Evolutionary conservation across 2,329 filamentous ascomycete species (phyloP), one percentile per base, ranked within the genome.

Genomic region (Drechslera avenae): DNA sequence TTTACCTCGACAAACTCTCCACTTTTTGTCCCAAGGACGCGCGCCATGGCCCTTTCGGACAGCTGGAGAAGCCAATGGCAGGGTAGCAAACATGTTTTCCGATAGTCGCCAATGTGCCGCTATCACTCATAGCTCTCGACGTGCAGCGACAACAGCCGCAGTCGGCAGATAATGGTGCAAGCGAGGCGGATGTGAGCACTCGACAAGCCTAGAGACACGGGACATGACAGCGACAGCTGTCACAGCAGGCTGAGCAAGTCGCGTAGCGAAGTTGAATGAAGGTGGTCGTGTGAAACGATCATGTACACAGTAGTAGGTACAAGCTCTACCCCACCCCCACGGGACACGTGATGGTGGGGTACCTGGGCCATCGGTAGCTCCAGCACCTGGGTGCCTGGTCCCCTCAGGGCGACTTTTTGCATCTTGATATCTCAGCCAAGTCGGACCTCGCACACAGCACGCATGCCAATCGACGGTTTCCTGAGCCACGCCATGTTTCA

Each of bases 11-110:
- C 26, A 23, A 2, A 34, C 30, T 51, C 48, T 66, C 64, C 61
- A 67, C 60, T 64, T 65, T 60, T 56, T 42, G 46, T 55, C 46
- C 57, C 61, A 64, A 46, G 37, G 19, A 47, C 55, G 52, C 39
- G 61, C 54, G 58, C 59, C 35, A 44, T 49, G 54, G 45, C 18
- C 34, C 33, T 43, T 18, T 39, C 39, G 30, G 31, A 43, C 18
- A 30, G 6, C 30, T 18, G 30, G 32, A 31, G 39, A 58, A 43
- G 55, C 68, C 68, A 70, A 70, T 70, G 48, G 48, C 46, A 21
- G 52, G 10, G 12, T 43, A 30, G 50, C 26, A 42, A 26, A 43
- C 13, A 55, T 35, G 9, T 44, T 44, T 50, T 49, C 35, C 54
- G 35, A 49, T 45, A 40, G 14, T 51, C 58, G 54, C 57, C 62